These are phyloP conservation scores for Singerocomus rubriflavus DNA, from an alignment of 1,284 basidiomycete genomes.

Conservation along the genomic window DNA sequence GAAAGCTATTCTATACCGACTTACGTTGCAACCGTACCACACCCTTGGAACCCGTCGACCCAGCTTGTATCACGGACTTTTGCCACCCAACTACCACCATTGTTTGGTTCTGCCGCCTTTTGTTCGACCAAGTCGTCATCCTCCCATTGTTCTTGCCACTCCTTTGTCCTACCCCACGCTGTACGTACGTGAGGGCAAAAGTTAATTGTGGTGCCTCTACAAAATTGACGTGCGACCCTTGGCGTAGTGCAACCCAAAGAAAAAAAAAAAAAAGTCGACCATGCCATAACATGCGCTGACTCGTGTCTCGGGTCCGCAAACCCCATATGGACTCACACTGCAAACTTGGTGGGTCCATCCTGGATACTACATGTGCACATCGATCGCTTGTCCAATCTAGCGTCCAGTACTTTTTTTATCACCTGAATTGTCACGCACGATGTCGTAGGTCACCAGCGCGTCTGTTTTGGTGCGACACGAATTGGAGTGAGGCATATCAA, in stretches of 20 bases:
- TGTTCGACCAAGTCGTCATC: conserved; percentile 18
- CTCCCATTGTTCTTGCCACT: conserved; percentile 17
- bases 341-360: too few species aligned
- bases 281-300: conserved; percentile 2
- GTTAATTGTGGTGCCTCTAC: background rate
- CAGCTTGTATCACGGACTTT: too few species aligned
- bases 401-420: too few species aligned
- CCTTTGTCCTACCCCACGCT: conserved; percentile 13
- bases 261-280: background rate
- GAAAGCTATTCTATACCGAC: background rate
- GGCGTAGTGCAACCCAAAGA: background rate
- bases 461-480: background rate
- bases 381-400: background rate
- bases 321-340: too few species aligned
- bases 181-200: conserved; percentile 12
- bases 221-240: background rate
- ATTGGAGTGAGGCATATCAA: background rate
- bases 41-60: too few species aligned
- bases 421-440: too few species aligned
- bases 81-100: conserved; percentile 4
- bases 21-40: too few species aligned
- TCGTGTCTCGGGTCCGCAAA: background rate
- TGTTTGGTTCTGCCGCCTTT: conserved; percentile 1
- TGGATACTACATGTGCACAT: too few species aligned
- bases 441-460: background rate